These are phyloP conservation scores for Lipomyces sp. DNA, from an alignment of 805 yeast species.

Conservation along the genomic window DNA sequence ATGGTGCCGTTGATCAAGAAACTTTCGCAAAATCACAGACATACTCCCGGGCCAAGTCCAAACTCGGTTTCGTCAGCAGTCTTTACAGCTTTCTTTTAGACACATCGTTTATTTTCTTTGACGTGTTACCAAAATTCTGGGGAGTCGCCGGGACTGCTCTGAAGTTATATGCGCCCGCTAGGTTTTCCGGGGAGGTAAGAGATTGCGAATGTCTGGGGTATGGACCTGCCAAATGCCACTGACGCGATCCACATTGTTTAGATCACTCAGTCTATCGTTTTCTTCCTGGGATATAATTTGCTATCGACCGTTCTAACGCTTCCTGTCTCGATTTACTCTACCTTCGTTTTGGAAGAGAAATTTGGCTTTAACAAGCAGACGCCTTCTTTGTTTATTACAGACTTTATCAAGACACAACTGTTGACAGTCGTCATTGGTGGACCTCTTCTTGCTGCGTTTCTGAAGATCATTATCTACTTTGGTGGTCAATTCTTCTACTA, in stretches of 20 bases:
- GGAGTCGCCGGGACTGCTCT: constrained; percentile 51
- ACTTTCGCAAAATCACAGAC: constrained; percentile 77
- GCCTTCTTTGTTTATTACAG: constrained; percentile 69
- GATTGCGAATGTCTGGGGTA: not conserved
- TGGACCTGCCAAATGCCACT: not conserved
- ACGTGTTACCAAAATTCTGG: constrained; percentile 71
- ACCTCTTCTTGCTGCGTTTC: constrained; percentile 73
- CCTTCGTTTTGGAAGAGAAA: constrained; percentile 88
- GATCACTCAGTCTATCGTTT: constrained; percentile 73
- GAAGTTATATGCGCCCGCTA: constrained; percentile 45
- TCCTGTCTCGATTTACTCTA: constrained; percentile 75
- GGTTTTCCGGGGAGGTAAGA: constrained; percentile 51
- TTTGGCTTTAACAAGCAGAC: constrained; percentile 94
- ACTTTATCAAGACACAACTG: constrained; percentile 63
- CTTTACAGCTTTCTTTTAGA: constrained; percentile 60
- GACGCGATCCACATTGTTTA: not conserved
- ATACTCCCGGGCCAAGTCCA: constrained; percentile 79
- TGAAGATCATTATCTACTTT: constrained; percentile 78
- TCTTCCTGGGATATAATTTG: constrained; percentile 57
- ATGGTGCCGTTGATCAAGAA: constrained; percentile 68
- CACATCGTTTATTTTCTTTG: constrained; percentile 60
- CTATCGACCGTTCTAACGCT: constrained; percentile 59
- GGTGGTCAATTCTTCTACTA: constrained; percentile 84
- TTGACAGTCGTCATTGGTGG: constrained; percentile 66
- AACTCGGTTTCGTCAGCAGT: constrained; percentile 64